Conservation (phyloP, 345 rosid species). For the Eucalyptus polyanthemos region DNA sequence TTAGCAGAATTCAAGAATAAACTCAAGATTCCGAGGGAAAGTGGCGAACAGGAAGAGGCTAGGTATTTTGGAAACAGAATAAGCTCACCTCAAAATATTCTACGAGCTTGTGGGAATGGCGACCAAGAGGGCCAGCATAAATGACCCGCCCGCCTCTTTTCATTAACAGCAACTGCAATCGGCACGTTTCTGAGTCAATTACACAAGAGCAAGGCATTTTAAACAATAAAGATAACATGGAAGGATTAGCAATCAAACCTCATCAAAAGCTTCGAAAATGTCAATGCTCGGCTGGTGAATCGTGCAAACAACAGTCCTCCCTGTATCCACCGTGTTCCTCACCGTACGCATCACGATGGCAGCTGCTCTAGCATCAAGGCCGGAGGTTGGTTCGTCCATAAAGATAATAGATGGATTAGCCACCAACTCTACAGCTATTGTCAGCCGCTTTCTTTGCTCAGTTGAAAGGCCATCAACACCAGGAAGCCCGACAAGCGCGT, state of each 20-base stretch:
- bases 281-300: slow-evolving; percentile 37
- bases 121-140: slow-evolving; percentile 1
- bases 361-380: slow-evolving; percentile 31
- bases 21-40: background rate
- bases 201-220: background rate
- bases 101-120: background rate
- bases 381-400: slow-evolving; percentile 35
- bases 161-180: slow-evolving; percentile 6
- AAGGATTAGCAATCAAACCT: background rate
- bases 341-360: slow-evolving; percentile 32
- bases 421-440: slow-evolving; percentile 30
- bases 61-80: background rate
- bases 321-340: slow-evolving; percentile 27
- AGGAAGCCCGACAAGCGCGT: slow-evolving; percentile 23
- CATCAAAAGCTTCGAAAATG: slow-evolving; percentile 31
- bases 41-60: background rate
- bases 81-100: background rate
- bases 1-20: background rate
- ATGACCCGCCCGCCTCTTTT: slow-evolving; percentile 7
- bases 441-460: slow-evolving; percentile 27
- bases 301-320: slow-evolving; percentile 30
- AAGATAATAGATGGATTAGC: slow-evolving; percentile 32
- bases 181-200: background rate
- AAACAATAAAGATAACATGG: background rate
- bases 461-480: slow-evolving; percentile 26